These are phyloP conservation scores for Monosporascus ibericus DNA, from an alignment of 2,329 filamentous ascomycete genomes.

Conservation along the genomic window DNA sequence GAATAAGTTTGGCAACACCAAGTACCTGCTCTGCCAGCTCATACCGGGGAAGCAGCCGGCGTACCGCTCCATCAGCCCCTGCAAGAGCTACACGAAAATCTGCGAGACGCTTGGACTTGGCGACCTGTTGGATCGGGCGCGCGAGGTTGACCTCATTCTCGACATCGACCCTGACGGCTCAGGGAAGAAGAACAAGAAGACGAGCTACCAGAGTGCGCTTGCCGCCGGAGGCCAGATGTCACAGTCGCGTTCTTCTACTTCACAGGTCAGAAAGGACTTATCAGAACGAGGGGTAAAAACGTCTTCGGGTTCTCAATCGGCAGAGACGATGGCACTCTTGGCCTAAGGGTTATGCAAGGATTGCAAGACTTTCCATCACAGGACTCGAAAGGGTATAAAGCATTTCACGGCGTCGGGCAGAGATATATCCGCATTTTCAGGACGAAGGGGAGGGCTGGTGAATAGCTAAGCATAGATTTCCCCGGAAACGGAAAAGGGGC, in stretches of 20 bases:
- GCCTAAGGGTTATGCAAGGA: slow-evolving; percentile 2
- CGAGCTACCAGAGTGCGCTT: slow-evolving; percentile 33
- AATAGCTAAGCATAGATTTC: slow-evolving; percentile 2
- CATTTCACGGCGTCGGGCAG: slow-evolving; percentile 19
- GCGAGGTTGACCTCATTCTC: slow-evolving; percentile 57
- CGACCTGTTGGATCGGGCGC: slow-evolving; percentile 57
- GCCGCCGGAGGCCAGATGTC: slow-evolving; percentile 43
- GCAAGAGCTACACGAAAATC: slow-evolving; percentile 65
- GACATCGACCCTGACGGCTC: slow-evolving; percentile 49
- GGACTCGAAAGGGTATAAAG: slow-evolving; percentile 3
- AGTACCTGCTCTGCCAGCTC: slow-evolving; percentile 80
- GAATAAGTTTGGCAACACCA: slow-evolving; percentile 89
- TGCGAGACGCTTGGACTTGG: slow-evolving; percentile 61
- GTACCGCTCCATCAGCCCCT: slow-evolving; percentile 55
- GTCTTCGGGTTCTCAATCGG: slow-evolving; percentile 4
- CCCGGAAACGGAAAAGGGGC: neutral
- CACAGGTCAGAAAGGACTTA: slow-evolving; percentile 21
- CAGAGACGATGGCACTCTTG: slow-evolving; percentile 11
- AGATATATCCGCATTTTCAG: slow-evolving; percentile 2
- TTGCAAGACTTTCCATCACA: neutral
- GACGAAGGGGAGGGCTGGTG: neutral
- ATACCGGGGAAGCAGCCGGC: slow-evolving; percentile 70
- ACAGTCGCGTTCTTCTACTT: slow-evolving; percentile 24
- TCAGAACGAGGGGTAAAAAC: slow-evolving; percentile 24
- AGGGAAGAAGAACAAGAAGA: slow-evolving; percentile 33